A percentile compares a stretch with the other conserved stretches of the same genome.
Conservation (phyloP, 305 asterid species). For the Fraxinus paxiana region DNA sequence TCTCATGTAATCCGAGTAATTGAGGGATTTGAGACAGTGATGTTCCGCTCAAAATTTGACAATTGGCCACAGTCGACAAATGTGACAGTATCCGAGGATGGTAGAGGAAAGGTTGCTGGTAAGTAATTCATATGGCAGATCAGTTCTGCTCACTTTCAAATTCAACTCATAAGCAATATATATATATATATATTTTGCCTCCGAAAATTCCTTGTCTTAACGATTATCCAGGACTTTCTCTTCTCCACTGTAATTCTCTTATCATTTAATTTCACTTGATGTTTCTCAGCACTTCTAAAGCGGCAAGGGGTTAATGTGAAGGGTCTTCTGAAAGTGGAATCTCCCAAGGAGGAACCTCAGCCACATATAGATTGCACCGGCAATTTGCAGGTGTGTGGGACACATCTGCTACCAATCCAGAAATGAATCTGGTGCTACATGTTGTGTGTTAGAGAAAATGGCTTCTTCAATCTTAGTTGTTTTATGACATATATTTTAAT, state of each 20-base stretch:
- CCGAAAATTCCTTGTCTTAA: background rate
- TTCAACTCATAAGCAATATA: background rate
- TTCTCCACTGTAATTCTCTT: conserved; percentile 20
- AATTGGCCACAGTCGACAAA: conserved; percentile 65
- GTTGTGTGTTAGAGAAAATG: background rate
- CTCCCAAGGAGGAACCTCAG: conserved; percentile 91
- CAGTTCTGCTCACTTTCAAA: conserved; percentile 8
- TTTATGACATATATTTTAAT: background rate
- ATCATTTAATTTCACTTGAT: conserved; percentile 26
- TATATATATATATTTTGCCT: background rate
- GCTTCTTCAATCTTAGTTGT: conserved; percentile 13
- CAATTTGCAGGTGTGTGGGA: conserved; percentile 70
- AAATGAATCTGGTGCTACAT: conserved; percentile 15
- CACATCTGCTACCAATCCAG: conserved; percentile 15
- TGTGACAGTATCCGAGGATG: conserved; percentile 63
- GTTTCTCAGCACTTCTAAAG: conserved; percentile 71
- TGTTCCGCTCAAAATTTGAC: conserved; percentile 64
- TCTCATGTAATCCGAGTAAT: conserved; percentile 50
- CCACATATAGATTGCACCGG: conserved; percentile 92
- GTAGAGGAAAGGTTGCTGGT: conserved; percentile 96
- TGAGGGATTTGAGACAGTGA: conserved; percentile 79
- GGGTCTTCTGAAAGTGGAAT: conserved; percentile 87
- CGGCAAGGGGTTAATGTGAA: conserved; percentile 94
- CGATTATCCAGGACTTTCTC: conserved; percentile 3
- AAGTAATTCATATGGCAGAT: conserved; percentile 19